Evolutionary conservation across 2,329 filamentous ascomycete species (phyloP).

Genomic region (Ceratocystis cubensis): DNA sequence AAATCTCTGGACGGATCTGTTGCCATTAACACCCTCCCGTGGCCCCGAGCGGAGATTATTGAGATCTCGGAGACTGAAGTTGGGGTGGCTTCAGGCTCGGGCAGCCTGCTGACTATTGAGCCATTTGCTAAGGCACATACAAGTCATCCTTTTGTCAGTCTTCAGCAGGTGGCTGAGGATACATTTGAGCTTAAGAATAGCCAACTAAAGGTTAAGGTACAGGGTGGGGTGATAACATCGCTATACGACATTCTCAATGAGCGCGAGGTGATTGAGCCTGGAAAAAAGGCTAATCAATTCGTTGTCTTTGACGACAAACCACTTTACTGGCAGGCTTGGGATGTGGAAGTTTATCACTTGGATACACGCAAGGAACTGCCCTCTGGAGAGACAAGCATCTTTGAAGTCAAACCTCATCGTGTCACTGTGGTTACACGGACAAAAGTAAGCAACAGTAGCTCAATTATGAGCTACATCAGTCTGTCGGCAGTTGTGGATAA

Average conservation of each 20-base stretch:
- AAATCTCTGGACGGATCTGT: constrained; percentile 34
- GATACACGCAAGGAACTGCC: constrained; percentile 68
- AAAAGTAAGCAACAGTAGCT: constrained; percentile 75
- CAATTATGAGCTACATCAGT: constrained; percentile 73
- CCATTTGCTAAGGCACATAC: constrained; percentile 36
- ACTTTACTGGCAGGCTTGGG: constrained; percentile 95
- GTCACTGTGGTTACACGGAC: constrained; percentile 76
- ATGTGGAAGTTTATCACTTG: constrained; percentile 92
- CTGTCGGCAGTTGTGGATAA: constrained; percentile 54
- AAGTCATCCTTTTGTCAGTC: constrained; percentile 37
- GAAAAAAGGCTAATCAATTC: constrained; percentile 72
- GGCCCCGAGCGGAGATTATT: constrained; percentile 65
- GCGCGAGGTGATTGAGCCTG: constrained; percentile 64
- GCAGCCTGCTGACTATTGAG: constrained; percentile 40
- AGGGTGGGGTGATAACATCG: constrained; percentile 68
- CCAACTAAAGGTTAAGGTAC: constrained; percentile 59
- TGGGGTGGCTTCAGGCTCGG: constrained; percentile 45
- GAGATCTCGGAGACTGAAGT: constrained; percentile 43
- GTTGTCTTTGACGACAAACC: constrained; percentile 97
- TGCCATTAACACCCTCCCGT: constrained; percentile 76
- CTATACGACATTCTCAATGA: constrained; percentile 61
- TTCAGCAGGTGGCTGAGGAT: constrained; percentile 41
- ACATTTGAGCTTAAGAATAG: constrained; percentile 71
- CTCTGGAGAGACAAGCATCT: constrained; percentile 55
- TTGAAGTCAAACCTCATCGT: constrained; percentile 58